Conservation (phyloP, 805 yeast species). For the Isabelozyma gotoi region DNA sequence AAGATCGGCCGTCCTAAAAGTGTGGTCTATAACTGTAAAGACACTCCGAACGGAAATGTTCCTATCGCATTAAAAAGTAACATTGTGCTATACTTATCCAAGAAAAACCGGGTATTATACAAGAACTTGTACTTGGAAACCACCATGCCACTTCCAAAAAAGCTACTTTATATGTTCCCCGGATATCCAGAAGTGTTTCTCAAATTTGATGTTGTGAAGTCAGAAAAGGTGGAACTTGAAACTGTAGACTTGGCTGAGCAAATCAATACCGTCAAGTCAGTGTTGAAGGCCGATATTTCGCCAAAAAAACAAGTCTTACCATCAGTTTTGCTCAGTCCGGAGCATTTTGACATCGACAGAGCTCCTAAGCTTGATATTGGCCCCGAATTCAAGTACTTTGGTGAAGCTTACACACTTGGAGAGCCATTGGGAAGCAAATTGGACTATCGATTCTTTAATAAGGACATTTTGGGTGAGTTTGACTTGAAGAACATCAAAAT, state of each 20-base stretch:
- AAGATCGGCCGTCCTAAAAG: not conserved
- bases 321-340: not conserved
- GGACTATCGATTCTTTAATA: conserved; percentile 3
- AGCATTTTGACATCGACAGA: not conserved
- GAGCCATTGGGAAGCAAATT: not conserved
- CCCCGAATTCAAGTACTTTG: not conserved
- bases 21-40: not conserved
- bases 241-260: not conserved
- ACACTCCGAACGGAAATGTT: not conserved
- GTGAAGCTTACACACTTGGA: conserved; percentile 2
- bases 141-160: not conserved
- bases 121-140: conserved; percentile 1
- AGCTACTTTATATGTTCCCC: conserved; percentile 1
- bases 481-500: conserved; percentile 3
- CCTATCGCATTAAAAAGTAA: not conserved
- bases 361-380: not conserved
- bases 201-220: not conserved
- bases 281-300: not conserved
- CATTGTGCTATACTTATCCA: not conserved
- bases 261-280: not conserved
- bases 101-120: not conserved
- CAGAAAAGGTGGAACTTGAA: not conserved
- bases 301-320: not conserved
- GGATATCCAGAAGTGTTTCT: not conserved
- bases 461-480: not conserved